Conservation (phyloP, 441 rosid species). For the Brassica hybrid region DNA sequence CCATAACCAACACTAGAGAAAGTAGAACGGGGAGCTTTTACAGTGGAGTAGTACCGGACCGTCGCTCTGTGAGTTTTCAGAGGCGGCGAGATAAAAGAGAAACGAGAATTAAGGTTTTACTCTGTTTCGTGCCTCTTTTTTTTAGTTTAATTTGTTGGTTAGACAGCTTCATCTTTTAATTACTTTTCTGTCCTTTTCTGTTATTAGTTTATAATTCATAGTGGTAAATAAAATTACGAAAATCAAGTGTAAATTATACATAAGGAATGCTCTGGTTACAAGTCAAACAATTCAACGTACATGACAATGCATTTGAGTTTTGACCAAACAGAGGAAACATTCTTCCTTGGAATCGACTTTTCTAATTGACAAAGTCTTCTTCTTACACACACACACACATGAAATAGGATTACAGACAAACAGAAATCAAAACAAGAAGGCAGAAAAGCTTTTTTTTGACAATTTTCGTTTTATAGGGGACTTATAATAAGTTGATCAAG, state of each 20-base stretch:
- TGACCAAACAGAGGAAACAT: constrained; percentile 14
- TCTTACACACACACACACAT: constrained; percentile 20
- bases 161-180: neutral
- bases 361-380: constrained; percentile 27
- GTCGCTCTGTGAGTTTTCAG: constrained; percentile 21
- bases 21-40: neutral
- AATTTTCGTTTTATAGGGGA: constrained; percentile 22
- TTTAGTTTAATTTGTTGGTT: neutral
- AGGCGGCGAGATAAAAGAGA: constrained; percentile 31
- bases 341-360: constrained; percentile 22
- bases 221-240: neutral
- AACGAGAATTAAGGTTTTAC: constrained; percentile 29
- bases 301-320: neutral
- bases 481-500: constrained; percentile 40
- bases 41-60: constrained; percentile 16
- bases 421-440: neutral
- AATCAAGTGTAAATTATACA: neutral
- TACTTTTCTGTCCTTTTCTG: constrained; percentile 12
- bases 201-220: neutral
- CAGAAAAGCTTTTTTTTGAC: constrained; percentile 8
- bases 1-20: constrained; percentile 44
- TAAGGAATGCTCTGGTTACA: too few relatives aligned
- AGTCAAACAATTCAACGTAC: neutral
- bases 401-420: neutral
- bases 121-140: neutral